A percentile compares a stretch with the other conserved stretches of the same genome.
Conservation (phyloP, 805 yeast genomes). For the Kurtzmaniella cleridarum region DNA sequence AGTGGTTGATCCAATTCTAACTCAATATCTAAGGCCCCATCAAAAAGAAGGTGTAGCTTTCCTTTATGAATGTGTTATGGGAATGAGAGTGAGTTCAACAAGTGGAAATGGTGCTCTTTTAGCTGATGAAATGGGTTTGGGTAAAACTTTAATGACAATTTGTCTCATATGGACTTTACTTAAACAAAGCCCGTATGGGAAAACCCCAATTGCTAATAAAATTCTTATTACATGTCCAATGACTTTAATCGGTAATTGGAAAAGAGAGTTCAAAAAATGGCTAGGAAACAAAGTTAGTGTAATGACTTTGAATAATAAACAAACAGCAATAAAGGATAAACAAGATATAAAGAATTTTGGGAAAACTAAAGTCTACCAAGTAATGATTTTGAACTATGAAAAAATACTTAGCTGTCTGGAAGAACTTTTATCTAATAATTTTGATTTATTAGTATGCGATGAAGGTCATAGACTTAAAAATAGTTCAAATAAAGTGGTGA, state of each 20-base stretch:
- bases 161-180: conserved; percentile 78
- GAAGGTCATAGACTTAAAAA: conserved; percentile 92
- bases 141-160: conserved; percentile 74
- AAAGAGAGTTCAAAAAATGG: conserved; percentile 86
- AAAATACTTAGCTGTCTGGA: conserved; percentile 53
- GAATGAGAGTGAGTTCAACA: conserved; percentile 37
- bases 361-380: conserved; percentile 69
- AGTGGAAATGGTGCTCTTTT: conserved; percentile 67
- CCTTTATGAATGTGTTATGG: conserved; percentile 79
- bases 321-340: conserved; percentile 48
- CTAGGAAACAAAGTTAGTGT: conserved; percentile 65
- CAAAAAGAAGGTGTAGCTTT: conserved; percentile 82
- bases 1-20: conserved; percentile 55
- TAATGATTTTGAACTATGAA: conserved; percentile 84
- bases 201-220: conserved; percentile 43
- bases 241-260: conserved; percentile 84
- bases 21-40: conserved; percentile 64
- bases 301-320: conserved; percentile 49
- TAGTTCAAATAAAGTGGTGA: conserved; percentile 63
- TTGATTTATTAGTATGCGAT: conserved; percentile 82
- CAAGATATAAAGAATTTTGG: conserved; percentile 56
- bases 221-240: conserved; percentile 88
- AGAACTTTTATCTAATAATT: conserved; percentile 41
- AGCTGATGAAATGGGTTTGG: conserved; percentile 96
- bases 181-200: conserved; percentile 50